phyloP scores from a whole-genome alignment of 2,329 filamentous ascomycete genomes.

The Chaetomiaceae sp. region DNA sequence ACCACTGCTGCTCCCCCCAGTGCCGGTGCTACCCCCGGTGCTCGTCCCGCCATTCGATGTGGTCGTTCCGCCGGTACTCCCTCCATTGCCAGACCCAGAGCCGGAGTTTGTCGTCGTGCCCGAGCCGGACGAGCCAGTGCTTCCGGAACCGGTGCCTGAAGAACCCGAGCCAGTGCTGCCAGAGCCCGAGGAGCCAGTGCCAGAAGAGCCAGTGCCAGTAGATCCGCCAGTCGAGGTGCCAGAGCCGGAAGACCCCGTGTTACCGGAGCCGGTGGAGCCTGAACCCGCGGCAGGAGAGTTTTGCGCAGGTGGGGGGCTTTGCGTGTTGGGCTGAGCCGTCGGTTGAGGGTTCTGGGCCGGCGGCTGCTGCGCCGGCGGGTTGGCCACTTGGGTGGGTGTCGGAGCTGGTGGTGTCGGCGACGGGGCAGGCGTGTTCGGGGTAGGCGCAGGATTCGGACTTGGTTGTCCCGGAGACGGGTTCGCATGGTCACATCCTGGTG shows the following conservation, averaged over 20 bases:
- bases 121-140: not conserved
- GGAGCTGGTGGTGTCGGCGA: not conserved
- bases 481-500: slow-evolving; percentile 3
- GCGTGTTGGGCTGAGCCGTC: not conserved
- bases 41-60: not conserved
- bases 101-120: not conserved
- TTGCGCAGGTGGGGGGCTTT: not conserved
- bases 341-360: not conserved
- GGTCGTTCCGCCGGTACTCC: not conserved
- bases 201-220: not conserved
- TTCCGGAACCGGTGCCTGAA: not conserved
- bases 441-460: not conserved
- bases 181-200: not conserved
- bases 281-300: not conserved
- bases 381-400: not conserved
- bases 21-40: not conserved
- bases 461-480: slow-evolving; percentile 1
- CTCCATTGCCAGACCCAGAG: slow-evolving; percentile 5
- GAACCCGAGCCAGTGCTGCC: not conserved
- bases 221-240: not conserved
- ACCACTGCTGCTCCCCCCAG: not conserved
- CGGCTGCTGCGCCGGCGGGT: not conserved
- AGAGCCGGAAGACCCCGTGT: not conserved
- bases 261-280: not conserved
- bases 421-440: not conserved